Evolutionary conservation across 176 grass and related monocot species (phyloP), one percentile per base, ranked within the genome.

Genomic region (Cocos nucifera): DNA sequence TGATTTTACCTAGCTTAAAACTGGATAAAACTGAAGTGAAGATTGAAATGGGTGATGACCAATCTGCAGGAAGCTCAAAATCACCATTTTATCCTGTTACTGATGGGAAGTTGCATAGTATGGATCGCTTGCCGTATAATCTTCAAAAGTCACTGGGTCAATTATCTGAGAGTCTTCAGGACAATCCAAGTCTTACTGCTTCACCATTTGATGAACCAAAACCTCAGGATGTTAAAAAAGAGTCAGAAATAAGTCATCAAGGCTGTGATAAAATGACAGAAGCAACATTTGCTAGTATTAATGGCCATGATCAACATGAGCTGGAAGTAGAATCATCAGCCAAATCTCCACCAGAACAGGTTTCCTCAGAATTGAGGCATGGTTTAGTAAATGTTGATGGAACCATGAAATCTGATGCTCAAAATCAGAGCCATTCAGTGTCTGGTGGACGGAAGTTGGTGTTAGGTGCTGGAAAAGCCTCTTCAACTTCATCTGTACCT

Each of bases 401-500:
- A 55, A 8, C 26, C 53, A 53, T 28, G 53, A 73, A 75, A 52
- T 73, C 67, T 35, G 77, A 84, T 66, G 39, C 48, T 57, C 69
- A 70, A 80, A 71, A 69, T 75, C 59, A 17, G 2, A 72, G 68
- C 50, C 74, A 72, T 25, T 71, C 65, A 63, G 50, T 65, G 54
- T 19, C 65, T 22, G 83, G 66, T 51, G 19, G 65, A 53, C 65
- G 68, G 39, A 83, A 83, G 51, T 84, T 70, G 65, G 62, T 21
- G 44, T 28, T 65, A 55, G 65, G 53, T 70, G 54, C 24, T 63
- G 18, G 48, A 54, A 91, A 97, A 79, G 75, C 44, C 67, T 85
- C 57, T 63, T 72, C 83, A 58, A 24, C 86, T 21, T 81, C 78
- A 62, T 79, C 63, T 76, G 71, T 71, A 63, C 69, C 75, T 65